Evolutionary conservation across 768 basidiomycete species (phyloP), one percentile per base, ranked within the genome.

Genomic region (Ramaria sp.): DNA sequence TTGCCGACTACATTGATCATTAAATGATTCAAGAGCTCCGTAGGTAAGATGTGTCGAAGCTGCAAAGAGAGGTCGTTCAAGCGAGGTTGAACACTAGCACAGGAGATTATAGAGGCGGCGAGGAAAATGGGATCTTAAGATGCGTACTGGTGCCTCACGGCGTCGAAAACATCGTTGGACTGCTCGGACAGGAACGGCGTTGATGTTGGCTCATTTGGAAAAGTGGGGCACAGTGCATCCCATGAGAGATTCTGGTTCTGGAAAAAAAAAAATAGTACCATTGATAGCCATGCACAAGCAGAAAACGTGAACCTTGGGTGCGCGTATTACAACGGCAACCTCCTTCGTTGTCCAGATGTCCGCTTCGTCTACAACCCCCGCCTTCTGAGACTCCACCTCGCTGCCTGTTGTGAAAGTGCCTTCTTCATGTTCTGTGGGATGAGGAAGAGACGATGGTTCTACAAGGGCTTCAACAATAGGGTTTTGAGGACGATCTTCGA

Each of bases 111-210:
- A 24, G 33, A 39, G 37, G 15, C 2, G 12, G 51, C 17, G 13
- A 9, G 10, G n/a, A 31, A 3, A 20, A 24, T 15, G 24, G 42
- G 7, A 53, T 13, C 47, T 17, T 49, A 55, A 39, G 33, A 20
- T 22, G 68, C 82, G 69, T 62, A 88, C 87, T 78, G 71, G 58
- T 83, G 72, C 65, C 78, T 74, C n/a, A 80, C 78, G 9, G 81
- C 75, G 6, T 79, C 74, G 57, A 79, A 81, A 5, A 80, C 67
- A 10, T 71, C 61, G 41, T 67, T 64, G 54, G 78, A 71, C 65
- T 88, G 86, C 65, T 89, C 86, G 4, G 87, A 85, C 22, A 91
- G 68, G 63, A 89, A 85, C 0, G 83, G 72, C 0, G 81, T 76
- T 0, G 72, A 69, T 17, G 69, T 66, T 10, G 73, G 65, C 12